Conservation (phyloP, 495 filamentous ascomycete species). For the Penicillium robsamsonii region DNA sequence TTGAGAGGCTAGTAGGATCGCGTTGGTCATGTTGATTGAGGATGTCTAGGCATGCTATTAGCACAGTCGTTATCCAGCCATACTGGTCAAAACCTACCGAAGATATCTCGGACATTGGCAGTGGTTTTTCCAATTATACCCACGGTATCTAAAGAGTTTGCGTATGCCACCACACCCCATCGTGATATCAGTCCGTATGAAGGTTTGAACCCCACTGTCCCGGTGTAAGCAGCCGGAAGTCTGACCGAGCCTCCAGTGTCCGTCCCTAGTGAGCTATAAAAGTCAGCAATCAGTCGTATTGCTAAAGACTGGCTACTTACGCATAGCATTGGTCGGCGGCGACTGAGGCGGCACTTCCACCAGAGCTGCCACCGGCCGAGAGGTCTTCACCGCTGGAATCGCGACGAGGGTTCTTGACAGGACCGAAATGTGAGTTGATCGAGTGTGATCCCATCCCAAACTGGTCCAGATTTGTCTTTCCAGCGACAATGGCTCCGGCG, state of each 20-base stretch:
- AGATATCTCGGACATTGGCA: constrained; percentile 49
- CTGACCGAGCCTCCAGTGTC: constrained; percentile 94
- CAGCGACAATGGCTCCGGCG: constrained; percentile 63
- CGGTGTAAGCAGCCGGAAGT: constrained; percentile 87
- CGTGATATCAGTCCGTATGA: constrained; percentile 82
- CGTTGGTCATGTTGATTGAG: constrained; percentile 62
- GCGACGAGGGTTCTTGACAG: constrained; percentile 51
- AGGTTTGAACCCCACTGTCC: constrained; percentile 87
- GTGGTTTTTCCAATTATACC: constrained; percentile 66
- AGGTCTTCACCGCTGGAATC: constrained; percentile 31
- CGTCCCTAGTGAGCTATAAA: constrained; percentile 72
- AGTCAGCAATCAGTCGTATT: neutral
- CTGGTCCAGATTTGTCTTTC: constrained; percentile 93
- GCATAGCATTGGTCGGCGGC: constrained; percentile 65
- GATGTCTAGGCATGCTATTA: constrained; percentile 31
- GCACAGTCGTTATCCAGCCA: neutral
- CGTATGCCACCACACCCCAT: constrained; percentile 91
- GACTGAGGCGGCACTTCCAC: constrained; percentile 88
- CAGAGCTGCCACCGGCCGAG: constrained; percentile 89
- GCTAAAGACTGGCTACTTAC: constrained; percentile 30
- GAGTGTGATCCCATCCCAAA: constrained; percentile 98
- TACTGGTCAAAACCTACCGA: constrained; percentile 42
- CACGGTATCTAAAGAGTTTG: constrained; percentile 93
- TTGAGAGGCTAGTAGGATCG: constrained; percentile 74
- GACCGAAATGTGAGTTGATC: constrained; percentile 66